phyloP scores from a whole-genome alignment of 1,284 basidiomycete species.

The Xerocomus alliaceus region DNA sequence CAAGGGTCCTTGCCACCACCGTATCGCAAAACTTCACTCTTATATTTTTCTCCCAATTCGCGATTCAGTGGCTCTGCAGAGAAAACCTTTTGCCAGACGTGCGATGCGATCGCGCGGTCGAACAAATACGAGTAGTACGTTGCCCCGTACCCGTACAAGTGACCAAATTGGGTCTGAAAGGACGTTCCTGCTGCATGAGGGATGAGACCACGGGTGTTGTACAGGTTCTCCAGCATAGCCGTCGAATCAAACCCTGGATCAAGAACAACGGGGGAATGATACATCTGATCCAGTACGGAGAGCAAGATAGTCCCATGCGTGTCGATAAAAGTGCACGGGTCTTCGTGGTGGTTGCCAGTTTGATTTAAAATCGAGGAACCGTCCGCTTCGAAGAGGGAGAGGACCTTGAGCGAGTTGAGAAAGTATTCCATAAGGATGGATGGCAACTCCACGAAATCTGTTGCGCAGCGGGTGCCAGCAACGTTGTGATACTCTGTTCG shows the following conservation, averaged over 20 bases:
- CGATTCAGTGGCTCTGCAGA: slow-evolving; percentile 64
- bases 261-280: slow-evolving; percentile 77
- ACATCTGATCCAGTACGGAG: slow-evolving; percentile 87
- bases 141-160: slow-evolving; percentile 95
- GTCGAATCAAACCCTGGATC: slow-evolving; percentile 75
- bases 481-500: slow-evolving; percentile 98
- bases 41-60: slow-evolving; percentile 79
- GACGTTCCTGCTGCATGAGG: slow-evolving; percentile 84
- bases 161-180: slow-evolving; percentile 95
- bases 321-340: slow-evolving; percentile 79
- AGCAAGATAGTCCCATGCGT: slow-evolving; percentile 93
- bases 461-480: slow-evolving; percentile 96
- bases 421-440: slow-evolving; percentile 99
- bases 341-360: slow-evolving; percentile 67
- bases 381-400: slow-evolving; percentile 75
- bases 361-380: slow-evolving; percentile 51
- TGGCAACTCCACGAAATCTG: slow-evolving; percentile 97
- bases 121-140: slow-evolving; percentile 98
- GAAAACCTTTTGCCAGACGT: slow-evolving; percentile 87
- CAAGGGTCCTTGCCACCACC: slow-evolving; percentile 95
- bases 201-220: slow-evolving; percentile 77
- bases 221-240: slow-evolving; percentile 64
- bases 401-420: slow-evolving; percentile 82
- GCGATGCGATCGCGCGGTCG: slow-evolving; percentile 92
- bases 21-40: slow-evolving; percentile 74